phyloP scores from a whole-genome alignment of 768 basidiomycete species.

The Cystobasidiopsis lactophilus region DNA sequence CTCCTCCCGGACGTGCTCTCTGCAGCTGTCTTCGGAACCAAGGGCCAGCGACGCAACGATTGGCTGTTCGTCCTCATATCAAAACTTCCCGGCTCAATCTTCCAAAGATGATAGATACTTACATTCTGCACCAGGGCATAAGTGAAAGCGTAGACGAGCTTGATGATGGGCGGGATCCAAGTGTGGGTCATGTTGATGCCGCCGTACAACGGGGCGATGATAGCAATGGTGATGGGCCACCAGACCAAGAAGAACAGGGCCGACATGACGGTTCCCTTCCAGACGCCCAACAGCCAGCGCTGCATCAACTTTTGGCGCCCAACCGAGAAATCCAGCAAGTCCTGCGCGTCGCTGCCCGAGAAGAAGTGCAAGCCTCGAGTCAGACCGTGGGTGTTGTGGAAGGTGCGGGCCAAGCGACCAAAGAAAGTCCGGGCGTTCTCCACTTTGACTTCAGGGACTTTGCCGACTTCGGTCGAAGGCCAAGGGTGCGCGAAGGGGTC shows the following conservation, averaged over 20 bases:
- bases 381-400: conserved; percentile 11
- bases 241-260: conserved; percentile 15
- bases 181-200: conserved; percentile 13
- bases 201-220: conserved; percentile 15
- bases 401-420: not conserved
- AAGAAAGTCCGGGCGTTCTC: not conserved
- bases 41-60: conserved; percentile 12
- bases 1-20: conserved; percentile 10
- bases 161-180: conserved; percentile 13
- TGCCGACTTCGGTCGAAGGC: too few species aligned
- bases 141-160: conserved; percentile 10
- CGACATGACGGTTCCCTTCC: conserved; percentile 9
- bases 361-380: conserved; percentile 14
- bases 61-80: not conserved
- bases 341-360: conserved; percentile 12
- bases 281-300: not conserved
- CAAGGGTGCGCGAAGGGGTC: not conserved
- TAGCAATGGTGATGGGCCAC: conserved; percentile 18
- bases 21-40: conserved; percentile 11
- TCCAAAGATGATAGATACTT: not conserved
- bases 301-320: not conserved
- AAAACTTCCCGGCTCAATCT: too few species aligned
- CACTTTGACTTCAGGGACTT: too few species aligned
- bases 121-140: not conserved
- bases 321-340: conserved; percentile 10